Base-by-base conservation (phyloP, 257 asterid species). In the Solanum megistacrolobum region DNA sequence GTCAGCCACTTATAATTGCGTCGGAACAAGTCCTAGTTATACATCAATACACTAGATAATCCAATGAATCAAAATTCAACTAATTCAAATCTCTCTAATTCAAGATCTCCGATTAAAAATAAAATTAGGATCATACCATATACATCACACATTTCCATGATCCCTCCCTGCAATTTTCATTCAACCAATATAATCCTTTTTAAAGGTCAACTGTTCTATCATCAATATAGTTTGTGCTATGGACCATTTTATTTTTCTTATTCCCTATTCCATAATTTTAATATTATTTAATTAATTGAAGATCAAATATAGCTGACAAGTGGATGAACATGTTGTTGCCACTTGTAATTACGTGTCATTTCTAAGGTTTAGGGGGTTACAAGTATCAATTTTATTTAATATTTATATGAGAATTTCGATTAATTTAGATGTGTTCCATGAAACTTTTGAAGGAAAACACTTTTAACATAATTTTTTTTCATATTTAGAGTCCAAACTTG, bases 141-240 rank as follows among this genome's bases (percentile, higher is more conserved):
- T 18, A 12, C 6, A n/a, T n/a, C 83, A 76, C 83, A 39, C 58
- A 74, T 35, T 6, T 76, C 23, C 58, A 6, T 76, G 35, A 39
- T 23, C 60, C 83, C 3, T 76, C 2, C 83, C 83, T 76, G 11
- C 60, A 76, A 76, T 76, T 76, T 76, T 12, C 60, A 38, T 76
- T 23, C 60, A 39, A 36, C 83, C 83, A 76, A 34, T 23, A 36
- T 23, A 20, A 12, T n/a, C 32, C 58, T 76, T n/a, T 36, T 76
- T 36, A n/a, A n/a, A 12, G 83, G 83, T 76, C 83, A 76, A 76
- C 23, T 76, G 12, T 76, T 76, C 7, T 35, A 31, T 21, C 48
- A 74, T 36, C 82, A 35, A 74, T 43, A 74, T 35, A 74, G 82
- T 35, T 74, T 74, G 31, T 73, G 83, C 52, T 74, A 74, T 74